Evolutionary conservation across 495 filamentous ascomycete species (phyloP).

Genomic region (Trichoderma parareesei): DNA sequence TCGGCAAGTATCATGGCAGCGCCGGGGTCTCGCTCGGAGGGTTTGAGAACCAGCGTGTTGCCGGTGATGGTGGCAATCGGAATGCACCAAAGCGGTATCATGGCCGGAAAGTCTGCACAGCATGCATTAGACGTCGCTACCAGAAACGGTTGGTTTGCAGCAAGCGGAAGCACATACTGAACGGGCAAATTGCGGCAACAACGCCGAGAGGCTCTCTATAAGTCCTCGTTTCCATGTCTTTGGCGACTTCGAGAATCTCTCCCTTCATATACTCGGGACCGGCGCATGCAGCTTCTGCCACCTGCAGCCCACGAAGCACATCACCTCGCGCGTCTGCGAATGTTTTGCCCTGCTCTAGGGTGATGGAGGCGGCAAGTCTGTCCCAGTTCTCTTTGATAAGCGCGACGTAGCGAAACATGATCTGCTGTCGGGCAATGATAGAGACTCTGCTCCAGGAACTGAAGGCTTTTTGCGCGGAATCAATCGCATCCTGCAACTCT

Average conservation of each 20-base stretch:
- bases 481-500: conserved; percentile 80
- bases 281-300: conserved; percentile 90
- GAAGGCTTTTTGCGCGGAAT: conserved; percentile 83
- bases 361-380: conserved; percentile 86
- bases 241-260: conserved; percentile 90
- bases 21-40: conserved; percentile 95
- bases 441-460: conserved; percentile 77
- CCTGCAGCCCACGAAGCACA: conserved; percentile 89
- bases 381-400: conserved; percentile 95
- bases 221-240: conserved; percentile 96
- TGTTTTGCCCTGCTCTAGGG: conserved; percentile 96
- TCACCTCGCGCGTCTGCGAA: conserved; percentile 92
- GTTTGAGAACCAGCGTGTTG: conserved; percentile 91
- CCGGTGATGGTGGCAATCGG: conserved; percentile 90
- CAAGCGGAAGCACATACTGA: conserved; percentile 56
- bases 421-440: conserved; percentile 79
- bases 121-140: background rate
- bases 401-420: conserved; percentile 91
- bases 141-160: background rate
- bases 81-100: conserved; percentile 98
- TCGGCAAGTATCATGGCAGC: conserved; percentile 97
- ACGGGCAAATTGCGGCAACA: conserved; percentile 94
- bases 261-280: conserved; percentile 91
- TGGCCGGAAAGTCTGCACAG: conserved; percentile 82
- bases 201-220: conserved; percentile 91